Base-by-base conservation (phyloP, 768 basidiomycete genomes). In the Austroboletus festivus region DNA sequence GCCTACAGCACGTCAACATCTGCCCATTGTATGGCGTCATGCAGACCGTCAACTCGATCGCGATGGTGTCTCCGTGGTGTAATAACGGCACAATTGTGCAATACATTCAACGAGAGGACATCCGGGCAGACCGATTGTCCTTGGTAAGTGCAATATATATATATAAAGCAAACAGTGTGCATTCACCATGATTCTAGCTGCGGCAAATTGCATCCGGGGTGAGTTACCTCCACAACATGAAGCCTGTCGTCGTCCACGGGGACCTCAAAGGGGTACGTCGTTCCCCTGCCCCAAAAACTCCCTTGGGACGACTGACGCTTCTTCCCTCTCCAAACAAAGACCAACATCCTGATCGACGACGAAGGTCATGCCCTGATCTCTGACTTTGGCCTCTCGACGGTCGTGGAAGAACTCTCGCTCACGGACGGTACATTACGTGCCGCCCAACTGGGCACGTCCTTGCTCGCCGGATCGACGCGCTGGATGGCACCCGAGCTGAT, bases 61-160 rank as follows among this genome's bases (percentile, higher is more conserved):
- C 76, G 16, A 82, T 84, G 79, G 80, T 84, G 0, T 83, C 82
- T 5, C 76, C 77, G 4, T 85, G 81, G 80, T 82, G 80, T 57
- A 71, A 73, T 30, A 81, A 83, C 43, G 81, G 82, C 9, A 79
- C 76, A 8, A 68, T 83, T 45, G 70, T 68, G 45, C 63, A 73
- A 20, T 83, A 81, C 57, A 62, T 82, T 50, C 71, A 69, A 47
- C 62, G 58, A 41, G 54, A 65, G 15, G 71, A 76, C 45, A 68
- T 72, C 0, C 58, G 55, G 4, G 73, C 58, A 6, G 73, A 81
- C 50, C 67, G 76, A 44, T 56, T 82, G 26, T 68, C 66, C 39
- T 57, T 84, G 60, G 81, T 84, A 39, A 42, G 74, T 59, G 42
- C n/a, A n/a, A n/a, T n/a, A n/a, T n/a, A n/a, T n/a, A n/a, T n/a